A percentile compares a stretch with the other conserved stretches of the same genome.
These are phyloP conservation scores for Ascobolus immersus DNA, from an alignment of 495 filamentous ascomycete genomes.

Conservation along the genomic window DNA sequence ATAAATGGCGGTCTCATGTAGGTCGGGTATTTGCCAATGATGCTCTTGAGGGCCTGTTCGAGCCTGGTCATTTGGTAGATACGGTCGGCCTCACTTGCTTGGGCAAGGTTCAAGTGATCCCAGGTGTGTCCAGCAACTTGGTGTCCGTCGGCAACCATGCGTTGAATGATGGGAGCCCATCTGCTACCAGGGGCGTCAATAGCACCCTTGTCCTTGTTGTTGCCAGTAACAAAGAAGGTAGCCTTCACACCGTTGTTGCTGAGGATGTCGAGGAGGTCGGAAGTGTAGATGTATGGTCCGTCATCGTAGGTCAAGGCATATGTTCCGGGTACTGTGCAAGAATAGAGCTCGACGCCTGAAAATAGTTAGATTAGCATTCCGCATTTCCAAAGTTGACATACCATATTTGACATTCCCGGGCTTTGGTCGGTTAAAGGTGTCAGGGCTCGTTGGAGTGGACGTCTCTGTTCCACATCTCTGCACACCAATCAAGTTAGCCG, in stretches of 20 bases:
- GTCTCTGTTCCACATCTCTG: too few species aligned
- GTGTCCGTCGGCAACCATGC: slow-evolving; percentile 36
- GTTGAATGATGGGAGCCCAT: slow-evolving; percentile 25
- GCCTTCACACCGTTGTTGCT: slow-evolving; percentile 25
- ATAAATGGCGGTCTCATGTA: slow-evolving; percentile 54
- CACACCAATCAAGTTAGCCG: too few species aligned
- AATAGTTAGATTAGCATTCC: too few species aligned
- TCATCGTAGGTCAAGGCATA: slow-evolving; percentile 24
- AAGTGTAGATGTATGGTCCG: slow-evolving; percentile 16
- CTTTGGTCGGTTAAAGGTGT: too few species aligned
- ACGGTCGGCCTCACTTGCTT: slow-evolving; percentile 23
- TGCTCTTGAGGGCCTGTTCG: slow-evolving; percentile 38
- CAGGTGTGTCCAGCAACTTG: slow-evolving; percentile 51
- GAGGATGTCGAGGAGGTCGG: background rate
- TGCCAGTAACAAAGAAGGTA: slow-evolving; percentile 45
- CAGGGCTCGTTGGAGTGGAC: too few species aligned
- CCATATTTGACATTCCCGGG: too few species aligned
- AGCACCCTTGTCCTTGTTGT: slow-evolving; percentile 36
- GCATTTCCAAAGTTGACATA: too few species aligned
- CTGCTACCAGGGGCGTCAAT: slow-evolving; percentile 24
- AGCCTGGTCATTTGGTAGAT: slow-evolving; percentile 35
- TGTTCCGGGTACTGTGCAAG: slow-evolving; percentile 9
- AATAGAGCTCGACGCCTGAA: too few species aligned
- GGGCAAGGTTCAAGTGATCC: slow-evolving; percentile 37
- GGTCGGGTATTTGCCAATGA: slow-evolving; percentile 38